phyloP scores from a whole-genome alignment of 2,329 filamentous ascomycete genomes.

The Xylariaceae sp. region DNA sequence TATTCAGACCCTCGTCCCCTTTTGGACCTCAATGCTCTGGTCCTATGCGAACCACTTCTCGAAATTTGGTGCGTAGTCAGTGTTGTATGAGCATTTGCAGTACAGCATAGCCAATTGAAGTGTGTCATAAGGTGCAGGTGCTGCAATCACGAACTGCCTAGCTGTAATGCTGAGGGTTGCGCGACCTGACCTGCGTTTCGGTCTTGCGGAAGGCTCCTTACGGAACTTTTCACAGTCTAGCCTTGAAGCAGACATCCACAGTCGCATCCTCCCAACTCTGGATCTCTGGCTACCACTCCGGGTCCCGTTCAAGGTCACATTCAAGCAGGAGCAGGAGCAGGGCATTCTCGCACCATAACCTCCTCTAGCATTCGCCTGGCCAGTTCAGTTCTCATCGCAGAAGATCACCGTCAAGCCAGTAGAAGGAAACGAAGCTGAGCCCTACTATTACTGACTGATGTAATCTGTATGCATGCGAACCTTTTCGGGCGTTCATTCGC shows the following conservation, averaged over 20 bases:
- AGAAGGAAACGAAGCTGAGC: slow-evolving; percentile 1
- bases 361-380: slow-evolving; percentile 9
- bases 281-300: background rate
- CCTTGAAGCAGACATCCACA: slow-evolving; percentile 3
- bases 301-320: slow-evolving; percentile 3
- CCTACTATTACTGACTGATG: slow-evolving; percentile 8
- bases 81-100: slow-evolving; percentile 4
- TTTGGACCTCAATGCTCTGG: slow-evolving; percentile 5
- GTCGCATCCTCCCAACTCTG: slow-evolving; percentile 3
- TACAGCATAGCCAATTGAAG: slow-evolving; percentile 8
- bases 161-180: slow-evolving; percentile 15
- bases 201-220: background rate
- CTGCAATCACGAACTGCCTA: slow-evolving; percentile 10
- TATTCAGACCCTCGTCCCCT: slow-evolving; percentile 3
- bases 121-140: slow-evolving; percentile 6
- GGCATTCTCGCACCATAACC: slow-evolving; percentile 7
- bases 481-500: slow-evolving; percentile 22
- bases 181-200: slow-evolving; percentile 13
- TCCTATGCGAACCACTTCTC: slow-evolving; percentile 7
- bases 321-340: slow-evolving; percentile 4
- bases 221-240: slow-evolving; percentile 1
- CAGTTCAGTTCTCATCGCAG: slow-evolving; percentile 5
- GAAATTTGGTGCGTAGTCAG: background rate
- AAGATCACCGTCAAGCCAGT: slow-evolving; percentile 2
- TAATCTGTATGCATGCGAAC: slow-evolving; percentile 13